Base-by-base conservation (phyloP, 768 basidiomycete genomes). In the Pholiota conissans region DNA sequence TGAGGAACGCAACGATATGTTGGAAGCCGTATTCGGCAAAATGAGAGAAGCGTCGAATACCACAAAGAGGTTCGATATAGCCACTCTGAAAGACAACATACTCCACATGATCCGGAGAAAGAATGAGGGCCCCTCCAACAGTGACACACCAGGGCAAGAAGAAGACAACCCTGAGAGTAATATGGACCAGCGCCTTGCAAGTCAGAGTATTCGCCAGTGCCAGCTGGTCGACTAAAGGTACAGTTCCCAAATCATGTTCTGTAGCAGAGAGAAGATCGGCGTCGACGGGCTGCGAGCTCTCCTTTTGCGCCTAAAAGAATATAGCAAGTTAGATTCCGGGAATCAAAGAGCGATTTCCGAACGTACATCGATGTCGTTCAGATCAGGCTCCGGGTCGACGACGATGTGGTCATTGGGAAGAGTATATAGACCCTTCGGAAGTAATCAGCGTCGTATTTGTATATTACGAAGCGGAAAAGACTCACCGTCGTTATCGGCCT, bases 81-180 rank as follows among this genome's bases (percentile, higher is more conserved):
- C 76, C 76, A 14, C 67, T 56, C 4, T 63, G 58, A 59, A 79
- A 79, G 3, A 74, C 64, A 45, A 81, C 56, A 20, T 52, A 49
- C 39, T 76, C 74, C 52, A 81, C 70, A 54, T 71, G 59, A 20
- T 64, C 60, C 0, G 79, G 79, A 46, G 63, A 73, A 32, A 77
- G 62, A 5, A 78, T 51, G 48, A 81, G 76, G 13, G 71, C 63
- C 3, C 71, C 78, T 29, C 79, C 79, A n/a, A 79, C 76, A 30
- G 71, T 65, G 35, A 74, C 64, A 55, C 77, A 78, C 79, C 79
- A 81, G 32, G 79, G 79, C 0, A 81, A 50, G 58, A 81, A 79
- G 20, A 73, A 63, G 2, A 73, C 4, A 10, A 71, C 35, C 34
- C 69, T 68, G 29, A 71, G 52, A 20, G 69, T 51, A 42, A 66